Evolutionary conservation across 2,329 filamentous ascomycete species (phyloP).

Genomic region (Monilinia fructicola): DNA sequence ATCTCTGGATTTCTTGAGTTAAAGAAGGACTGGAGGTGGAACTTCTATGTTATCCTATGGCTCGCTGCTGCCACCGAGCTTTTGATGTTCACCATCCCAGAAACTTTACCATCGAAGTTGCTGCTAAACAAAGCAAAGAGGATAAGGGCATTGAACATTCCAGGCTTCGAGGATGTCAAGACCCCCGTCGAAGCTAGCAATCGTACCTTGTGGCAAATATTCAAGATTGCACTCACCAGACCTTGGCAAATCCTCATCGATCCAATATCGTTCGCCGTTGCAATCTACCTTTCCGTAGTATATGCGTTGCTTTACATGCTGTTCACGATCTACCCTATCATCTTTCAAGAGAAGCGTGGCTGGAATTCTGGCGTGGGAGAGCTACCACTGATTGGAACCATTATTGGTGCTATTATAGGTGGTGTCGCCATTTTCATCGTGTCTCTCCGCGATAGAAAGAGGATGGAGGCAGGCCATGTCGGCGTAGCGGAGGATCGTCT

Average conservation of each 20-base stretch:
- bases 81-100: slow-evolving; percentile 58
- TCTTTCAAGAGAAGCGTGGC: slow-evolving; percentile 43
- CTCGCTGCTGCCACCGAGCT: slow-evolving; percentile 44
- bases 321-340: slow-evolving; percentile 39
- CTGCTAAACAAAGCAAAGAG: slow-evolving; percentile 54
- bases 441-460: slow-evolving; percentile 42
- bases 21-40: slow-evolving; percentile 54
- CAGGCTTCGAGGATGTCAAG: slow-evolving; percentile 53
- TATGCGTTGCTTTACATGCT: slow-evolving; percentile 39
- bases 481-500: slow-evolving; percentile 49
- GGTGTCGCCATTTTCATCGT: slow-evolving; percentile 48
- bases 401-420: slow-evolving; percentile 45
- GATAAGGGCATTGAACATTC: slow-evolving; percentile 49
- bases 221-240: slow-evolving; percentile 81
- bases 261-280: slow-evolving; percentile 80
- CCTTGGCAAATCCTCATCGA: slow-evolving; percentile 90
- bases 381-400: slow-evolving; percentile 66
- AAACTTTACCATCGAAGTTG: slow-evolving; percentile 54
- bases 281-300: slow-evolving; percentile 69
- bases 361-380: slow-evolving; percentile 54
- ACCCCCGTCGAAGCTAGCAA: slow-evolving; percentile 63
- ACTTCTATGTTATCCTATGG: slow-evolving; percentile 50
- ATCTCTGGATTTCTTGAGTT: slow-evolving; percentile 58
- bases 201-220: slow-evolving; percentile 49
- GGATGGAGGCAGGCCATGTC: slow-evolving; percentile 35